Conservation (phyloP, 2,329 filamentous ascomycete species). For the Pseudogymnoascus sp. region DNA sequence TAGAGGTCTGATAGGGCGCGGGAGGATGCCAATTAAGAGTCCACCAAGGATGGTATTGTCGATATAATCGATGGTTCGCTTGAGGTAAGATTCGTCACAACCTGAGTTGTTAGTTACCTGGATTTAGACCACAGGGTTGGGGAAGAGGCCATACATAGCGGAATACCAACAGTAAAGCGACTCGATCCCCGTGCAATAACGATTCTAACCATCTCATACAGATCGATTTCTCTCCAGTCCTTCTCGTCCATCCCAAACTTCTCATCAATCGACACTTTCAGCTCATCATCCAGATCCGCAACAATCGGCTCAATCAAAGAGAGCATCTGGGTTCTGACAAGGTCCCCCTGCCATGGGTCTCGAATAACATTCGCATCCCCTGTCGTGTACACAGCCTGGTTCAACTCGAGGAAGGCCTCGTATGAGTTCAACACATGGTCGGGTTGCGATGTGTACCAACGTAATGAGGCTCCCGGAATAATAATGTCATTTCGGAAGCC, state of each 20-base stretch:
- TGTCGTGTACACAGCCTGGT: conserved; percentile 33
- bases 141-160: conserved; percentile 21
- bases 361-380: conserved; percentile 31
- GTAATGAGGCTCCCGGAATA: conserved; percentile 35
- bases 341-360: conserved; percentile 32
- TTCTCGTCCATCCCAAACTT: conserved; percentile 22
- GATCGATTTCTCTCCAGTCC: conserved; percentile 23
- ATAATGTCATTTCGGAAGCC: conserved; percentile 37
- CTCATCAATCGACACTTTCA: conserved; percentile 22
- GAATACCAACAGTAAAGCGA: conserved; percentile 27
- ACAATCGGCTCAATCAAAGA: conserved; percentile 20
- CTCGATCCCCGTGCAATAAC: conserved; percentile 26
- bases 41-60: conserved; percentile 31
- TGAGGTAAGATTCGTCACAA: conserved; percentile 32
- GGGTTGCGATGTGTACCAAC: conserved; percentile 36
- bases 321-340: conserved; percentile 21
- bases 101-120: neutral
- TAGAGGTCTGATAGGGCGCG: conserved; percentile 29
- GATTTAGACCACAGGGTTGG: conserved; percentile 13
- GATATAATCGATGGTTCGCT: conserved; percentile 26
- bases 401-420: conserved; percentile 34
- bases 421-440: conserved; percentile 31
- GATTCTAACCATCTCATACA: conserved; percentile 23
- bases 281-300: conserved; percentile 23
- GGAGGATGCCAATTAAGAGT: conserved; percentile 28